Conservation (phyloP, 306 rosid species). For the Chamaecrista fasciculata region DNA sequence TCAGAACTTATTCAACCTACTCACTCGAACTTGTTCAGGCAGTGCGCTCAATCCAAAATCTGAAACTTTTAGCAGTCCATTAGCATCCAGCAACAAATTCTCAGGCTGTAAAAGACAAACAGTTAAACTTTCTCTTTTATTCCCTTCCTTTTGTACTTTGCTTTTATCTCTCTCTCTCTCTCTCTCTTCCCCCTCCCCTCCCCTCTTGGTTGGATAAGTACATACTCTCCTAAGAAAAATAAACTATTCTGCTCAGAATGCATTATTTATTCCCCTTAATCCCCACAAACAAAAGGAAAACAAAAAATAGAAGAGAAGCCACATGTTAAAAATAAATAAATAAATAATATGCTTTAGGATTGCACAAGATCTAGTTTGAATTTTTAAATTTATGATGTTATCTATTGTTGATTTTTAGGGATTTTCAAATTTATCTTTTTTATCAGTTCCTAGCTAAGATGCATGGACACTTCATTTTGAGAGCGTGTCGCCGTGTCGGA, state of each 20-base stretch:
- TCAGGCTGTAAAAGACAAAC: slow-evolving; percentile 66
- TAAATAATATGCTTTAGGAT: too few relatives aligned
- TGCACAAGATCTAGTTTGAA: too few relatives aligned
- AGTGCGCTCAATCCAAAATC: slow-evolving; percentile 97
- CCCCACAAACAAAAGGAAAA: slow-evolving; percentile 12
- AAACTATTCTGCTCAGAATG: slow-evolving; percentile 5
- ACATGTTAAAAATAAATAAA: too few relatives aligned
- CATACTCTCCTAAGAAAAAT: background rate
- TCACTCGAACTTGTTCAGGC: slow-evolving; percentile 93
- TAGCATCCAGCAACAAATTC: slow-evolving; percentile 77
- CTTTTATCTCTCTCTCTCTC: background rate
- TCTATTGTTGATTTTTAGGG: too few relatives aligned
- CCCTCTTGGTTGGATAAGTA: slow-evolving; percentile 2
- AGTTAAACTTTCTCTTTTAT: slow-evolving; percentile 7
- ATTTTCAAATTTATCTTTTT: too few relatives aligned
- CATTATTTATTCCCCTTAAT: background rate
- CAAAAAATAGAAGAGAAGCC: background rate
- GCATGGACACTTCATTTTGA: too few relatives aligned
- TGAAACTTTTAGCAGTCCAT: slow-evolving; percentile 78
- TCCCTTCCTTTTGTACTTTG: slow-evolving; percentile 4
- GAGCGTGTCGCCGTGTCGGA: too few relatives aligned
- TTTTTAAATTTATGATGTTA: too few relatives aligned
- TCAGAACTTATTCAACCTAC: slow-evolving; percentile 31
- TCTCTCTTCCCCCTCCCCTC: background rate
- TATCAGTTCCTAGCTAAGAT: too few relatives aligned